Evolutionary conservation across 1,284 basidiomycete genomes (phyloP), one percentile per base, ranked within the genome.

Genomic region (Pisolithus thermaeus): DNA sequence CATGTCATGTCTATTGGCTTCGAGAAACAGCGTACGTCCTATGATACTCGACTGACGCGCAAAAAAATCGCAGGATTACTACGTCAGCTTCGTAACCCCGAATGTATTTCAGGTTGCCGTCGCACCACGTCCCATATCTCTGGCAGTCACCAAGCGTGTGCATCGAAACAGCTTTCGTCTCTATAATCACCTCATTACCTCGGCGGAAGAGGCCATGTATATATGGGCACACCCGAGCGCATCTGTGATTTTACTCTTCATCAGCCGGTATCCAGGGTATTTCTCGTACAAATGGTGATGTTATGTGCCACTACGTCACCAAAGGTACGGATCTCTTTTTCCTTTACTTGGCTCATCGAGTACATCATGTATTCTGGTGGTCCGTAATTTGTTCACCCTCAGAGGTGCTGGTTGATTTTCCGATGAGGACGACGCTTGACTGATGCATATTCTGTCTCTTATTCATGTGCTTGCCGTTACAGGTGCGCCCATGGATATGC

Each of bases 211-310:
- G 59, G 54, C 75, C 22, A 59, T 65, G 7, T 68, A 66, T 47
- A 56, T 77, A 4, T 77, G 75, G 76, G 59, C 56, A 48, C 64
- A 67, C 35, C 66, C 64, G 5, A 70, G 70, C 1, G 53, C 56
- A 12, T 70, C 74, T 49, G 63, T 71, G 1, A 66, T 68, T 45
- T 68, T 69, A 57, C 77, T 77, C 58, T 67, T 76, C 44, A 28
- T 72, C 22, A 74, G 74, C 51, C 73, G 76, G 5, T 76, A 77
- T 52, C 53, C 70, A 27, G 64, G 70, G 3, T 67, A 74, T 50
- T 61, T 73, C 42, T 68, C 67, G 35, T 50, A 3, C 65, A 71
- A 30, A 58, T 63, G 3, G 49, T 66, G 42, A n/a, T 36, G 22
- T 36, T 37, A n/a, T 46, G 49, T 4, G 5, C 47, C 16, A 37